A percentile compares a stretch with the other conserved stretches of the same genome.
Conservation (phyloP, 495 filamentous ascomycete species). For the Lentithecium fluviatile region DNA sequence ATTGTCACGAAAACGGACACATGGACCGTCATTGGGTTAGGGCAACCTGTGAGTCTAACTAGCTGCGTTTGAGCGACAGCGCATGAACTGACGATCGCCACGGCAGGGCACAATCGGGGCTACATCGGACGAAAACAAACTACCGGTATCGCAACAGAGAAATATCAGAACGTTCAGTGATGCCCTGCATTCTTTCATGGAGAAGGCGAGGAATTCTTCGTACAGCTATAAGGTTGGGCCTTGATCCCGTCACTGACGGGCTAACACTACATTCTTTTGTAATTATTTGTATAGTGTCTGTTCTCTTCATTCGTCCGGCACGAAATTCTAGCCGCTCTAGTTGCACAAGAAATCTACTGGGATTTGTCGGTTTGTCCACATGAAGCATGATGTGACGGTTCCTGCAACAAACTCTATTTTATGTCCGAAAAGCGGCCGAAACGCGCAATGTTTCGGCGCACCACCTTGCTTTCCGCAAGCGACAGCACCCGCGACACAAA, state of each 20-base stretch:
- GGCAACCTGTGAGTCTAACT: no score
- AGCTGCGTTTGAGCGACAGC: no score
- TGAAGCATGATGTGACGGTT: not conserved
- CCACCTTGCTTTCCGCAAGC: not conserved
- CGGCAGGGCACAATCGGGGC: no score
- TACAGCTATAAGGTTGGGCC: conserved; percentile 1
- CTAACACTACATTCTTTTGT: not conserved
- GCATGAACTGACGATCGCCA: no score
- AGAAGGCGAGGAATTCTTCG: conserved; percentile 1
- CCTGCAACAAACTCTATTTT: not conserved
- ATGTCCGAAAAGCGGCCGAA: not conserved
- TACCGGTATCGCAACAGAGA: not conserved
- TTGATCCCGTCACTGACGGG: not conserved
- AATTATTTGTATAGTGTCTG: no score
- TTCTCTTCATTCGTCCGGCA: no score
- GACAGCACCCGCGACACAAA: not conserved
- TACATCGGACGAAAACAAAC: no score
- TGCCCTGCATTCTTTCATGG: conserved; percentile 7
- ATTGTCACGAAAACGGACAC: not conserved
- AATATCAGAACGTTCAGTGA: not conserved
- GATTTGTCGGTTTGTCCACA: not conserved
- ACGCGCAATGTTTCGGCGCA: not conserved
- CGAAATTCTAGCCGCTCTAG: no score
- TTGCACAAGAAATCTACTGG: no score
- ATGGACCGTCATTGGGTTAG: not conserved